These are phyloP conservation scores for Mentha longifolia DNA, from an alignment of 257 asterid species.

Conservation along the genomic window DNA sequence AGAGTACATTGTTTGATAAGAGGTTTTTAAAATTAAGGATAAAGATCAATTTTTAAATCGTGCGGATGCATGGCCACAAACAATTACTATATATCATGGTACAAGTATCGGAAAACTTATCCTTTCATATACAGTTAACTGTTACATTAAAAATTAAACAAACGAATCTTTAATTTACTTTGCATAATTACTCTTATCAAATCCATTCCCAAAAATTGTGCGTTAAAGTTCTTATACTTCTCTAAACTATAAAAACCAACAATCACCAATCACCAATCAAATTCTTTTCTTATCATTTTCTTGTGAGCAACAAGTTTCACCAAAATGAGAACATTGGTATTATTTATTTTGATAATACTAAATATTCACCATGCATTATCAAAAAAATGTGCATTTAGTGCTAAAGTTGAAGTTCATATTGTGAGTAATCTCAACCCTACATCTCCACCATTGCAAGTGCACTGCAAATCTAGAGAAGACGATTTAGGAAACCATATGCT, in stretches of 20 bases:
- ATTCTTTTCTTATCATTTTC: background rate
- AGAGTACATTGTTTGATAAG: no score
- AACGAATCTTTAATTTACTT: background rate
- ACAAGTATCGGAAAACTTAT: no score
- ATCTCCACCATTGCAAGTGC: background rate
- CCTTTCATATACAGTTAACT: no score
- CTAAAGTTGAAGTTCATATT: background rate
- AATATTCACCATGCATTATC: background rate
- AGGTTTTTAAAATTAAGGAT: no score
- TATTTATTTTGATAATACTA: background rate
- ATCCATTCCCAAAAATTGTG: background rate
- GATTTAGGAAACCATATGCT: background rate
- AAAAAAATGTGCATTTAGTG: background rate
- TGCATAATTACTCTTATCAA: background rate
- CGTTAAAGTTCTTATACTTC: background rate
- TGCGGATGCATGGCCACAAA: no score
- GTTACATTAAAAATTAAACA: background rate
- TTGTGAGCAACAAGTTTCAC: background rate
- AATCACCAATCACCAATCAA: background rate
- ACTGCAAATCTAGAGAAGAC: background rate
- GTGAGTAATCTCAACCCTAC: background rate
- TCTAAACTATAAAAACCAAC: background rate
- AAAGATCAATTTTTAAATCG: no score
- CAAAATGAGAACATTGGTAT: background rate
- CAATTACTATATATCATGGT: no score